These are phyloP conservation scores for Tetraselmis striata DNA, from an alignment of 139 green algal genomes.

Conservation along the genomic window DNA sequence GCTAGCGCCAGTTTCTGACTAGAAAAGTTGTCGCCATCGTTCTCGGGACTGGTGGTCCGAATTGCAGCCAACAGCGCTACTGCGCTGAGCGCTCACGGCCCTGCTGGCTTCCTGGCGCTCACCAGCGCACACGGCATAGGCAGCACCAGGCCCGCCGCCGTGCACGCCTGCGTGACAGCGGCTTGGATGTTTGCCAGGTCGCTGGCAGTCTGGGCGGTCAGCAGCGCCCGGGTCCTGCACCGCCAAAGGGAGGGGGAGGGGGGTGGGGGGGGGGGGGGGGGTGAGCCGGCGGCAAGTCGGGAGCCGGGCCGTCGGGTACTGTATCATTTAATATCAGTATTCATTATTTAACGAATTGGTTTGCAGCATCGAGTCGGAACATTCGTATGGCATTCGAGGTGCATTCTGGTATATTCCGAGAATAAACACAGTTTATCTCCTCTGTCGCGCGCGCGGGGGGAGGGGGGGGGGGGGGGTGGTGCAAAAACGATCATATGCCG, in stretches of 20 bases:
- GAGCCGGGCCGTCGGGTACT: no score
- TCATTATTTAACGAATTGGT: background rate
- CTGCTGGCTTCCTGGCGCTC: background rate
- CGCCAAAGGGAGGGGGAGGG: no score
- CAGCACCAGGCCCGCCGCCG: background rate
- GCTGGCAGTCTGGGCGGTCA: background rate
- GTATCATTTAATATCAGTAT: background rate
- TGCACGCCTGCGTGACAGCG: background rate
- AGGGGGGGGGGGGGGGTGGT: no score
- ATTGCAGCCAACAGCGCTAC: no score
- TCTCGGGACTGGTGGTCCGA: no score
- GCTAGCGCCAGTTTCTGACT: no score
- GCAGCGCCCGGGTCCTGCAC: background rate
- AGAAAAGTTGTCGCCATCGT: no score
- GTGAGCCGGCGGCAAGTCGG: background rate
- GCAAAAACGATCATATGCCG: no score
- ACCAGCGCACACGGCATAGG: background rate
- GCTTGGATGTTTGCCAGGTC: background rate
- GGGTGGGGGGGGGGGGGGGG: background rate
- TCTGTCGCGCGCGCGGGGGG: no score
- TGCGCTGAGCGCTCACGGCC: no score
- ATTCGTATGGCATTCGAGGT: background rate
- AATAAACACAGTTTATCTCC: no score
- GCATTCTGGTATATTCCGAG: background rate
- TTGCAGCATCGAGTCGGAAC: background rate